These are phyloP conservation scores for Fusarium illudens DNA, from an alignment of 2,329 filamentous ascomycete species.

Conservation along the genomic window DNA sequence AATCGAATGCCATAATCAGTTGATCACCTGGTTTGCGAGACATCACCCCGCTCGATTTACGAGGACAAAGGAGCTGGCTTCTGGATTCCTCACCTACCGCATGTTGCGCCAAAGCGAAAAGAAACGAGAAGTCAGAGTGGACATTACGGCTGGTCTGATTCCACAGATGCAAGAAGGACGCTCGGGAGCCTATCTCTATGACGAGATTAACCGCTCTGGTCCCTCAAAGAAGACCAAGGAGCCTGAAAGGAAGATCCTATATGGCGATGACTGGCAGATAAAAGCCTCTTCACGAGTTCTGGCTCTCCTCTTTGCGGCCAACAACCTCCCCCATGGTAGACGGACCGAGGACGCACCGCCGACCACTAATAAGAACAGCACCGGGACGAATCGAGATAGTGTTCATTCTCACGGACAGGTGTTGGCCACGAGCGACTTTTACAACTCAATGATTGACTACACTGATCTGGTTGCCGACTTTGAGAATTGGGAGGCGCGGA, in stretches of 20 bases:
- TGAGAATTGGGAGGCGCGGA: constrained; percentile 82
- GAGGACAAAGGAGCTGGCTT: constrained; percentile 77
- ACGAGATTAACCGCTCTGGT: constrained; percentile 70
- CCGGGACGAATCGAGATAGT: constrained; percentile 34
- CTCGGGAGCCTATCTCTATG: constrained; percentile 76
- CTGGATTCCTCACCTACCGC: constrained; percentile 83
- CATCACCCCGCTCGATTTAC: constrained; percentile 74
- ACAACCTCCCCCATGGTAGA: constrained; percentile 62
- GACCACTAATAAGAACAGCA: constrained; percentile 37
- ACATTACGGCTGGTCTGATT: constrained; percentile 73
- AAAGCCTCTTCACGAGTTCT: constrained; percentile 82
- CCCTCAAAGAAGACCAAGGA: constrained; percentile 64
- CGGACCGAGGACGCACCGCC: constrained; percentile 42
- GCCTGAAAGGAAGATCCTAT: constrained; percentile 66
- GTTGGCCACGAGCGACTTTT: constrained; percentile 84
- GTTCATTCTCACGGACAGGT: constrained; percentile 65
- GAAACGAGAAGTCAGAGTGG: constrained; percentile 65
- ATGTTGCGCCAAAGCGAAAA: constrained; percentile 76
- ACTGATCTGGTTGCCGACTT: constrained; percentile 88
- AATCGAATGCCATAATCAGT: constrained; percentile 76
- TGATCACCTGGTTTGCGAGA: constrained; percentile 81
- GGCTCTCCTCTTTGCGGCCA: constrained; percentile 82
- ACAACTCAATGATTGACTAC: constrained; percentile 86
- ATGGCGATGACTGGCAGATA: constrained; percentile 90
- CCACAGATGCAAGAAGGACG: constrained; percentile 75